Percentiles rank a stretch among this genome's conserved stretches.
These are phyloP conservation scores for Plasmodium gaboni DNA, from an alignment of 169 alveolate species.

Conservation along the genomic window DNA sequence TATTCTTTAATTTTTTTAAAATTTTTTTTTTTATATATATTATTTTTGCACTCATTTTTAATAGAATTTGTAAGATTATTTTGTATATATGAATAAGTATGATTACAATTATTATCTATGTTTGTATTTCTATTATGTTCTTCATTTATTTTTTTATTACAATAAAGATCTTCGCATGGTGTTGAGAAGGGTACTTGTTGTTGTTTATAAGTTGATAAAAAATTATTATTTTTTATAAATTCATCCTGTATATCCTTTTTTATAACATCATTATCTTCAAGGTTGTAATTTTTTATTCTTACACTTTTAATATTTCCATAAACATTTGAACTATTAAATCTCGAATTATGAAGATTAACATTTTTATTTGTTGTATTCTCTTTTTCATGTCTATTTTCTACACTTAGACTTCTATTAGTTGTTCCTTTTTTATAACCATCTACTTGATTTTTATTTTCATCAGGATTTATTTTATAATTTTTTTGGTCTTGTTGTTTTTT, in stretches of 20 bases:
- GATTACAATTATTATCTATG: too few relatives aligned
- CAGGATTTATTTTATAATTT: not conserved
- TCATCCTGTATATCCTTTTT: not conserved
- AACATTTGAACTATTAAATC: conserved; percentile 66
- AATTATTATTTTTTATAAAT: not conserved
- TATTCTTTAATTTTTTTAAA: conserved; percentile 48
- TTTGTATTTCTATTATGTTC: too few relatives aligned
- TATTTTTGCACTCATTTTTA: not conserved
- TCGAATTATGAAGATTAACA: not conserved
- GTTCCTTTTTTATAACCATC: not conserved
- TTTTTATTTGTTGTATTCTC: not conserved
- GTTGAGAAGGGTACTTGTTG: not conserved
- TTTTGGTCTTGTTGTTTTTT: not conserved
- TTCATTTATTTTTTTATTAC: too few relatives aligned
- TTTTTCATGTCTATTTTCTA: conserved; percentile 21
- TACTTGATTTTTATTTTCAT: not conserved
- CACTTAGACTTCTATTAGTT: conserved; percentile 43
- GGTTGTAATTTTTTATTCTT: not conserved
- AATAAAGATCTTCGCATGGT: not conserved
- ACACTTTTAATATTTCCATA: not conserved
- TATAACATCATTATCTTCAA: too few relatives aligned
- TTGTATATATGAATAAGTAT: too few relatives aligned
- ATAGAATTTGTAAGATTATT: not conserved
- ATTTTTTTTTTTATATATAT: conserved; percentile 22
- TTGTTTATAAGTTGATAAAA: too few relatives aligned